These are phyloP conservation scores for Trifolium dubium DNA, from an alignment of 306 rosid genomes.

Conservation along the genomic window DNA sequence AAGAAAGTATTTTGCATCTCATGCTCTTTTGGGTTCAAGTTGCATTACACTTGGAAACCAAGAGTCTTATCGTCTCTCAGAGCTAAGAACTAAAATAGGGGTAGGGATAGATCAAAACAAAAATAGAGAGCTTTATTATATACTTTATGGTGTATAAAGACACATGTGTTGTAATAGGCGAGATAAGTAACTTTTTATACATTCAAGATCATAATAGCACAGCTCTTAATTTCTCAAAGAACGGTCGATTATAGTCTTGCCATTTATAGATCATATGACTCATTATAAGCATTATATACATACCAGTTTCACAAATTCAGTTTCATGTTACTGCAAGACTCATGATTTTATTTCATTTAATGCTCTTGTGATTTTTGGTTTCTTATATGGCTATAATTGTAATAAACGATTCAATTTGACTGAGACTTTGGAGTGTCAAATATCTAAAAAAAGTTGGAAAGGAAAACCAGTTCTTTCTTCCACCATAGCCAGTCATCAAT, in stretches of 20 bases:
- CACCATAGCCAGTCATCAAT: not conserved
- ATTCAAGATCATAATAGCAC: not conserved
- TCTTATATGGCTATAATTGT: not conserved
- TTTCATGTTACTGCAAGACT: not conserved
- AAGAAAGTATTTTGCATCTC: constrained; percentile 11
- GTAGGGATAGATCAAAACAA: not conserved
- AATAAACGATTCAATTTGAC: not conserved
- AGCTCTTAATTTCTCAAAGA: not conserved
- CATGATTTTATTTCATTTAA: not conserved
- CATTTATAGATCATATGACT: not conserved
- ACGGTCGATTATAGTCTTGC: not conserved
- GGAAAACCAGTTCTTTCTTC: not conserved
- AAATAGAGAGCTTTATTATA: not conserved
- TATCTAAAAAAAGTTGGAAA: not conserved
- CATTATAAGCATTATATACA: not conserved
- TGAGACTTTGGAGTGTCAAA: constrained; percentile 22
- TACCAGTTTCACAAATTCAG: not conserved
- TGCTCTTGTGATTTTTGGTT: not conserved
- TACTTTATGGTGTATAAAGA: not conserved
- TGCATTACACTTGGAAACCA: constrained; percentile 18
- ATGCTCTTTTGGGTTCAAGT: constrained; percentile 13
- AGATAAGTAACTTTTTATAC: not conserved
- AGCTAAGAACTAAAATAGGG: constrained; percentile 8
- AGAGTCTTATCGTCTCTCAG: constrained; percentile 23
- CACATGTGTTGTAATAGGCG: not conserved